Base-by-base conservation (phyloP, 768 basidiomycete species). In the Collybiopsis confluens region DNA sequence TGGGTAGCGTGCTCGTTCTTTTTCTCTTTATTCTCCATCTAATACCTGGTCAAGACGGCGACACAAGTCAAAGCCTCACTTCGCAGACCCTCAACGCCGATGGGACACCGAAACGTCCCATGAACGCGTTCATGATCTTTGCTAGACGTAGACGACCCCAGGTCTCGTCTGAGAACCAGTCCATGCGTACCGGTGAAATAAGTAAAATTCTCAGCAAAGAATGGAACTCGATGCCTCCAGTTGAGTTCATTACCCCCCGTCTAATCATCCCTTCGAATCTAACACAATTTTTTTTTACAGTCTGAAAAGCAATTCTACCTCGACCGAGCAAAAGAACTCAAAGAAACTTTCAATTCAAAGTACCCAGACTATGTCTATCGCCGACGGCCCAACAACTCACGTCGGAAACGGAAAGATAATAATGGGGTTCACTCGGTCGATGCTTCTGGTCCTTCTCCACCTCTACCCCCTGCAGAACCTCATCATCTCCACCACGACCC, bases 81-180 rank as follows among this genome's bases (percentile, higher is more conserved):
- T 81, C 81, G 3, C 90, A 92, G 68, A 84, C 88, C 13, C 78
- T 92, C 54, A 93, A 93, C 65, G 77, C 88, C 1, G 90, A 93
- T 61, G 90, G 90, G 24, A 92, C 90, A 44, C 90, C 90, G 23
- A 92, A 92, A 65, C 83, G 90, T 11, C 90, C 90, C 30, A 92
- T 93, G 90, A 93, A 93, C 67, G 90, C 90, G 20, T 93, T 93
- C 73, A 92, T 93, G 90, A 92, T 93, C 56, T 93, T 92, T 62
- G 90, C 91, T 56, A 81, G 90, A 21, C 79, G 85, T 49, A 78
- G 90, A 54, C 74, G 90, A 40, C 90, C 90, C 16, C 88, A 93
- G 67, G 88, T 93, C 30, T 83, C 88, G 7, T 82, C 88, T n/a
- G 87, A 88, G 58, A 88, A 93, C 65, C 90, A 91, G 66, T 81